Evolutionary conservation across 2,329 filamentous ascomycete genomes (phyloP), one percentile per base, ranked within the genome.

Genomic region (Raffaelea albimanens): DNA sequence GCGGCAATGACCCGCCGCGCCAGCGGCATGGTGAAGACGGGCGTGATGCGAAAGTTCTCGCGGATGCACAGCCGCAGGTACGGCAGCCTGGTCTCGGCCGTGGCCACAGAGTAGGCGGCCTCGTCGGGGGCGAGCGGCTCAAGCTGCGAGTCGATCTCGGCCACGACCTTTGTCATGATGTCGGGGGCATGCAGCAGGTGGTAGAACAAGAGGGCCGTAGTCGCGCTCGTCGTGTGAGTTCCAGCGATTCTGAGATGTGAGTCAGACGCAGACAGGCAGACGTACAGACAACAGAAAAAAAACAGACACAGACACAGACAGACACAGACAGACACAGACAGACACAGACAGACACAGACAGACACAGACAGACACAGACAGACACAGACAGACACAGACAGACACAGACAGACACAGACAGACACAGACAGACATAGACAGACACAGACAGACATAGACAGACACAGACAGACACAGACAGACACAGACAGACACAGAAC

Each of bases 41-140:
- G 61, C 1, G 58, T 63, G 23, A 63, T 52, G 3, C 60, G 59
- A 43, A 63, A 65, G 39, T 62, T 64, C 47, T 63, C 63, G 11
- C 53, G 53, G 18, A 65, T 52, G 50, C 58, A 61, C 29, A 57
- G 50, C 5, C 51, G 52, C 13, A 60, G 48, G 44, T 56, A 63
- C 14, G 60, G 56, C 13, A 64, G 48, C 0, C 51, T 53, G 1
- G 49, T 45, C 33, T 64, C 62, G 1, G 55, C 52, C 0, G 45
- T 48, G 2, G 40, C 29, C 20, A 47, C 40, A 2, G 59, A 53
- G 45, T 63, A 60, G 3, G 57, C 53, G 21, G 40, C 19, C 33
- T 52, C 44, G 16, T 40, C 50, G 34, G 22, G 19, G 9, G 16
- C 29, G 4, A 50, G 45, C 3, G 44, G 23, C 5, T 31, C 38